Evolutionary conservation across 2,329 filamentous ascomycete genomes (phyloP).

Genomic region (Purpureocillium takamizusanense): DNA sequence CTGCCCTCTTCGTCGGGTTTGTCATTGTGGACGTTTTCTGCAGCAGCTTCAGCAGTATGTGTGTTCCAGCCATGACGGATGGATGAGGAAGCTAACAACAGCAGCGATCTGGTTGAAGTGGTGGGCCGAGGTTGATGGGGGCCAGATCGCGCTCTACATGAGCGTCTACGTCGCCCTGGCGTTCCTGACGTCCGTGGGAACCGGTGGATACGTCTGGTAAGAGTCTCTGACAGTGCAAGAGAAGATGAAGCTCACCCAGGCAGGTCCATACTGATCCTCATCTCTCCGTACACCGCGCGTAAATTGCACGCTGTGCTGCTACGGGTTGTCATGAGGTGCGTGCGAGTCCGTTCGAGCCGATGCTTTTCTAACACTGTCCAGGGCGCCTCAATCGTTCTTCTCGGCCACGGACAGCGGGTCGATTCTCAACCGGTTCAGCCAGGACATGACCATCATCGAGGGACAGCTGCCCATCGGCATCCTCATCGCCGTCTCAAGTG

Average conservation of each 20-base stretch:
- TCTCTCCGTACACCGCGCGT: conserved; percentile 6
- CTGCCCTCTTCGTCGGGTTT: conserved; percentile 4
- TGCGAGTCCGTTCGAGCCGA: background rate
- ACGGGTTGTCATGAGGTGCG: conserved; percentile 5
- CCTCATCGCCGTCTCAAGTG: conserved; percentile 5
- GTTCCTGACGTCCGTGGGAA: conserved; percentile 3
- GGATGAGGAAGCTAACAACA: background rate
- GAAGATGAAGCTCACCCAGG: background rate
- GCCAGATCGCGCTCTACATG: conserved; percentile 9
- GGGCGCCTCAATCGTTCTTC: conserved; percentile 10
- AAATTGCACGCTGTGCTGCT: conserved; percentile 6
- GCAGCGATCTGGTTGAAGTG: conserved; percentile 20
- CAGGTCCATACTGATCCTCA: conserved; percentile 7
- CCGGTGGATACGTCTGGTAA: conserved; percentile 6
- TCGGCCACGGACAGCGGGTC: conserved; percentile 11
- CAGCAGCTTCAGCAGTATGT: conserved; percentile 6
- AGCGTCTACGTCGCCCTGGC: conserved; percentile 7
- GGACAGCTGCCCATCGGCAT: conserved; percentile 4
- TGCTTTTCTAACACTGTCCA: background rate
- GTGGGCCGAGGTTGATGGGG: conserved; percentile 15
- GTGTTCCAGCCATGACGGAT: background rate
- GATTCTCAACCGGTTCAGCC: conserved; percentile 15
- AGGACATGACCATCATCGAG: conserved; percentile 7
- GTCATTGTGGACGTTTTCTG: conserved; percentile 6
- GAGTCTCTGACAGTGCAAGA: background rate